Evolutionary conservation across 345 rosid species (phyloP).

Genomic region (Xanthoceras sorbifolium): DNA sequence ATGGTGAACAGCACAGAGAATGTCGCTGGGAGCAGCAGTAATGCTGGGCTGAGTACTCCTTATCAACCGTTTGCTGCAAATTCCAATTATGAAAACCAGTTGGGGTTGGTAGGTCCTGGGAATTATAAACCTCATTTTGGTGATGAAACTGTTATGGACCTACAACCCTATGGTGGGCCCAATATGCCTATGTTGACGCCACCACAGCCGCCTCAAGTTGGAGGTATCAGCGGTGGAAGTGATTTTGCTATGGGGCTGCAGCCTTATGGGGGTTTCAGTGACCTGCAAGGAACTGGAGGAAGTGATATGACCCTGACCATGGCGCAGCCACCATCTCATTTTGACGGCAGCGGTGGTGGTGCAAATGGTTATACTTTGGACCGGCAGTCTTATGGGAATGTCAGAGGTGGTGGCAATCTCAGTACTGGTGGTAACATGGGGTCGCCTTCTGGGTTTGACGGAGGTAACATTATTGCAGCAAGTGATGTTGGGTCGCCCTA

Average conservation of each 20-base stretch:
- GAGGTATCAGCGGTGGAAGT: not conserved
- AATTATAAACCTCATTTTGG: not conserved
- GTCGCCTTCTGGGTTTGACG: not conserved
- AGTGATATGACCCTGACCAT: not conserved
- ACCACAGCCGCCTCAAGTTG: not conserved
- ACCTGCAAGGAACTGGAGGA: not conserved
- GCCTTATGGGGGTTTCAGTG: not conserved
- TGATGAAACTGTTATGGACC: too few relatives aligned
- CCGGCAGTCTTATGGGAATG: not conserved
- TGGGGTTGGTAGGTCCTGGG: not conserved
- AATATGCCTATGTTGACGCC: not conserved
- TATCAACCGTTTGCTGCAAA: not conserved
- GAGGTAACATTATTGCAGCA: not conserved
- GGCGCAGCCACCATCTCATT: not conserved
- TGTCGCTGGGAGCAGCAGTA: not conserved
- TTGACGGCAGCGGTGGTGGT: not conserved
- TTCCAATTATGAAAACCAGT: not conserved
- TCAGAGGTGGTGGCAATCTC: not conserved
- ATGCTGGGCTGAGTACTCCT: not conserved
- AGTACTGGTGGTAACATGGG: not conserved
- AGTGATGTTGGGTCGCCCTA: conserved; percentile 12
- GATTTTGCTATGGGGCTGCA: not conserved
- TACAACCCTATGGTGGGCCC: not conserved
- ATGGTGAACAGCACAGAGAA: not conserved
- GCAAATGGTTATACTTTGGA: not conserved